Percentiles rank a stretch among this genome's conserved stretches.
Evolutionary conservation across 2,329 filamentous ascomycete species (phyloP).

Genomic region (Xylariaceae sp.): DNA sequence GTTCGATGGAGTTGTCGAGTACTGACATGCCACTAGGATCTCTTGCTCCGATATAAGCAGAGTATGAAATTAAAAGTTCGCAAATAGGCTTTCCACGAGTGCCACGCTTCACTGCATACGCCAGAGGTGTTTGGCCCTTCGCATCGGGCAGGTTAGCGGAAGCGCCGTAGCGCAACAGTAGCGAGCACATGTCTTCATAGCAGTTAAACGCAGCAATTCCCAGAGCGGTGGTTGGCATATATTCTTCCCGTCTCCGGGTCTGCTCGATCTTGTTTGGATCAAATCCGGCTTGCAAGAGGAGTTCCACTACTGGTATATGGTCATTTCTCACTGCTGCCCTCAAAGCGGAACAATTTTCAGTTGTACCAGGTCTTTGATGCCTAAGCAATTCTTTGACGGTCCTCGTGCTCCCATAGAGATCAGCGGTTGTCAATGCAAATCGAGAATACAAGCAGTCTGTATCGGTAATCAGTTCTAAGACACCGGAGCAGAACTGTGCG

Average conservation of each 20-base stretch:
- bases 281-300: slow-evolving; percentile 2
- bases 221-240: not conserved
- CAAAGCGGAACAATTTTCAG: not conserved
- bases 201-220: not conserved
- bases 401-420: not conserved
- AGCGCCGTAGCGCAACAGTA: slow-evolving; percentile 5
- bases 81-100: not conserved
- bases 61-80: not conserved
- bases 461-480: not conserved
- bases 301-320: not conserved
- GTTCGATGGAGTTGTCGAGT: too few relatives aligned
- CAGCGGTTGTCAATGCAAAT: not conserved
- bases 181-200: not conserved
- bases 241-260: not conserved
- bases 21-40: not conserved
- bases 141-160: not conserved
- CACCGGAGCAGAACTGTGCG: not conserved
- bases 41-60: not conserved
- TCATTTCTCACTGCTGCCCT: not conserved
- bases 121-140: not conserved
- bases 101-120: not conserved
- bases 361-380: not conserved
- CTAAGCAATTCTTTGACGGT: not conserved
- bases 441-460: not conserved
- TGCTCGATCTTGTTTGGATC: not conserved